A percentile compares a stretch with the other conserved stretches of the same genome.
These are phyloP conservation scores for Neurospora sp. DNA, from an alignment of 495 filamentous ascomycete genomes.

Conservation along the genomic window DNA sequence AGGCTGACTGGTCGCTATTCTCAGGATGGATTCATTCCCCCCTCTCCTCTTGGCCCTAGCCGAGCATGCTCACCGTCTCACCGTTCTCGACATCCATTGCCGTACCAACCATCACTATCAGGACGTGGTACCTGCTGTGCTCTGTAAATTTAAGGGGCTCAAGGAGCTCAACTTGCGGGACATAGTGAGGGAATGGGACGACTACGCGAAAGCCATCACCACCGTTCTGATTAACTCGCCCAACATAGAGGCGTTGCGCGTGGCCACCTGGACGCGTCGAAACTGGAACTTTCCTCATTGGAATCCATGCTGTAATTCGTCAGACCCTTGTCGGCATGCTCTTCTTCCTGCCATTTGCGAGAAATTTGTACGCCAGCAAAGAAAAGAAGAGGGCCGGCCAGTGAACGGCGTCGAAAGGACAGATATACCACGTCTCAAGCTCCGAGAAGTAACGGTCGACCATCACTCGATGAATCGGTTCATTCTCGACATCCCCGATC, in stretches of 20 bases:
- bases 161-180: neutral
- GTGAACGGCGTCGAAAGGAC: neutral
- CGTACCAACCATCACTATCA: no score
- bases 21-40: neutral
- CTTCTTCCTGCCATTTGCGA: neutral
- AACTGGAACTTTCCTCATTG: no score
- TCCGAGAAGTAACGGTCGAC: neutral
- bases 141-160: neutral
- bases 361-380: neutral
- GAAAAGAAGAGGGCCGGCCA: neutral
- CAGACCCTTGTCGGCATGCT: neutral
- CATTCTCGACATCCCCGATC: neutral
- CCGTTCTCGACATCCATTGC: neutral
- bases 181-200: neutral
- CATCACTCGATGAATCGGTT: neutral
- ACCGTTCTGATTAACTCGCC: neutral
- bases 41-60: neutral
- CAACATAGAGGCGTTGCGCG: neutral
- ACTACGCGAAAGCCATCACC: neutral
- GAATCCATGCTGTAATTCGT: neutral
- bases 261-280: neutral
- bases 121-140: neutral
- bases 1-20: neutral
- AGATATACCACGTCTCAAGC: neutral
- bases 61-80: neutral